A percentile compares a stretch with the other conserved stretches of the same genome.
Conservation (phyloP, 352 stramenopile species). For the Phytophthora tentaculata region DNA sequence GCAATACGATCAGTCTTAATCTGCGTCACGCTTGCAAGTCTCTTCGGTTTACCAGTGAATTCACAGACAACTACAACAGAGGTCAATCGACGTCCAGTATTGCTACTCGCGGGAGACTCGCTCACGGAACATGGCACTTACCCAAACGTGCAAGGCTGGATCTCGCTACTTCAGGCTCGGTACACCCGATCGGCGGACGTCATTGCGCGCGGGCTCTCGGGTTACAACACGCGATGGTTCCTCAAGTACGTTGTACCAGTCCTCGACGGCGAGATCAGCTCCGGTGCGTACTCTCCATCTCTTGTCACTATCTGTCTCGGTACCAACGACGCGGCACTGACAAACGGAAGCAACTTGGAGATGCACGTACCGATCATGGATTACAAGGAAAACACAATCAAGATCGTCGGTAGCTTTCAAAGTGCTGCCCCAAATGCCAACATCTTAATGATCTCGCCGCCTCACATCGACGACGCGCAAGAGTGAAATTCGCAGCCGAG, state of each 20-base stretch:
- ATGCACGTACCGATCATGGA: constrained; percentile 18
- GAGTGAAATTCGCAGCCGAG: constrained; percentile 10
- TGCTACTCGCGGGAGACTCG: not conserved
- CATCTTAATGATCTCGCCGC: constrained; percentile 50
- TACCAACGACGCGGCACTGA: constrained; percentile 14
- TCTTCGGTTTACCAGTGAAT: not conserved
- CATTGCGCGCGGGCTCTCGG: not conserved
- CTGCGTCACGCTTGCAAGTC: not conserved
- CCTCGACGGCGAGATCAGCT: not conserved
- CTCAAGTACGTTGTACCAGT: not conserved
- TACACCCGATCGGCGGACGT: not conserved
- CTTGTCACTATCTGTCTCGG: constrained; percentile 25
- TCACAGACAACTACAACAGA: not conserved
- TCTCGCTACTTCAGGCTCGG: not conserved
- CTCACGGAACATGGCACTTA: not conserved
- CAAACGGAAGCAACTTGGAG: constrained; percentile 19
- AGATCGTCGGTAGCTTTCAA: constrained; percentile 17
- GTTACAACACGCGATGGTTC: not conserved
- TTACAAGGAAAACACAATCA: constrained; percentile 16
- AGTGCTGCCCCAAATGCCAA: constrained; percentile 18
- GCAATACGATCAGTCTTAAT: not conserved
- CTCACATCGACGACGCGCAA: constrained; percentile 40
- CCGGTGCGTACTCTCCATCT: not conserved
- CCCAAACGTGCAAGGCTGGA: not conserved
- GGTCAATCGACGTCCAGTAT: not conserved